Evolutionary conservation across 208 protist species (phyloP).

Genomic region (Trypanosoma lewisi): DNA sequence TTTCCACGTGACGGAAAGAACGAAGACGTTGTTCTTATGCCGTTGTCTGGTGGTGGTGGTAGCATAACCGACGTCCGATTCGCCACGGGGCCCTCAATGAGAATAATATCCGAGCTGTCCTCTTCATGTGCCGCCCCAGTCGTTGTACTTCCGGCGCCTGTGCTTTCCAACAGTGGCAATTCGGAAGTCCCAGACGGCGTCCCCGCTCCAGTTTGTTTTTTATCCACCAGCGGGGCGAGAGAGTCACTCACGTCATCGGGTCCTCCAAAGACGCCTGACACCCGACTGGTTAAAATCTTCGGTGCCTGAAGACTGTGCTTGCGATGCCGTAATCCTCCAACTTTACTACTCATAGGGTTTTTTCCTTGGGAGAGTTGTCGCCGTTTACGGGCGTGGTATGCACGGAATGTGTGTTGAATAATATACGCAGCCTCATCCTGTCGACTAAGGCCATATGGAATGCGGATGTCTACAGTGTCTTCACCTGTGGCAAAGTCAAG

Average conservation of each 20-base stretch:
- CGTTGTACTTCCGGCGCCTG: not conserved
- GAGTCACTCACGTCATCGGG: not conserved
- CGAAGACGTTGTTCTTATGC: not conserved
- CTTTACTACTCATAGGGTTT: not conserved
- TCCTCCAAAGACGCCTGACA: not conserved
- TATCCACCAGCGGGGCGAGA: not conserved
- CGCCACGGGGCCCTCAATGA: not conserved
- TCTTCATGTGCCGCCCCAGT: not conserved
- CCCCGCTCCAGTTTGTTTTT: not conserved
- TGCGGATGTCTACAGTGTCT: conserved; percentile 20
- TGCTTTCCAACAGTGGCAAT: not conserved
- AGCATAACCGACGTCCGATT: not conserved
- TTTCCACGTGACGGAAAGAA: not conserved
- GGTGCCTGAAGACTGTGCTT: not conserved
- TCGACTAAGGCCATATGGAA: conserved; percentile 24
- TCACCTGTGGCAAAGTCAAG: conserved; percentile 8
- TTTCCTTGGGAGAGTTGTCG: not conserved
- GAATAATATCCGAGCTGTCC: not conserved
- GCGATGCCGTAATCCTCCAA: not conserved
- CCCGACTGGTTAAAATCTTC: not conserved
- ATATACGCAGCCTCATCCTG: conserved; percentile 56
- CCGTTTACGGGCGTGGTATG: conserved; percentile 29
- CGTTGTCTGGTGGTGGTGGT: not conserved
- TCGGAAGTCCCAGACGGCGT: not conserved
- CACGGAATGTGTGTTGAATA: conserved; percentile 63